Base-by-base conservation (phyloP, 768 basidiomycete genomes). In the Suillus decipiens region DNA sequence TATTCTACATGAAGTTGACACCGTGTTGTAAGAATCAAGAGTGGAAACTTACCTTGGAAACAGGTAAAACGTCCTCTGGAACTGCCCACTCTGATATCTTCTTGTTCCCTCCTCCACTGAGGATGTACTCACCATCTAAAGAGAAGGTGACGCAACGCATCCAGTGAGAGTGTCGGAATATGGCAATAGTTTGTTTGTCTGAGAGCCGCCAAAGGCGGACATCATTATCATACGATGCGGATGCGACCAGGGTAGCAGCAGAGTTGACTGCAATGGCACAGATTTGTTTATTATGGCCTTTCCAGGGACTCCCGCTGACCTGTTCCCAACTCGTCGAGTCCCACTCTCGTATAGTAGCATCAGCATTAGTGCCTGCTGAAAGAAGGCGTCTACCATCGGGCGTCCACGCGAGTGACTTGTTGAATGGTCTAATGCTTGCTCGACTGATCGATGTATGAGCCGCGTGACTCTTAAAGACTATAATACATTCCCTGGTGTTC, bases 1-100 rank as follows among this genome's bases (percentile, higher is more conserved):
- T 24, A 28, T 28, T 28, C 48, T 50, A 10, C 48, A 50, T 28
- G 48, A 31, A 28, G 28, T 17, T 10, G 9, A 28, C 3, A 31
- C 24, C 6, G 24, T 17, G 15, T 50, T 28, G 15, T 50, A 28
- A 28, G 48, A 28, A 50, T 17, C 15, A 17, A 28, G 48, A 14
- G 28, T 17, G 48, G 3, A 50, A 28, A n/a, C 48, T 15, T 31
- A 28, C 48, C 15, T 50, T 50, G 48, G 28, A 28, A 28, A 6
- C 2, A 24, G 47, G 24, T 28, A 28, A 50, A 50, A 50, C 48
- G 0, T 28, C 15, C 24, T 48, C 47, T 12, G 47, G 47, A 14
- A 48, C 22, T 24, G 48, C 24, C 48, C 48, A 48, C 48, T 48
- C 24, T 48, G 48, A 48, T 48, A 48, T 48, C 24, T 48, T 48